Base-by-base conservation (phyloP, 2,329 filamentous ascomycete species). In the Diaporthe aspalathi region DNA sequence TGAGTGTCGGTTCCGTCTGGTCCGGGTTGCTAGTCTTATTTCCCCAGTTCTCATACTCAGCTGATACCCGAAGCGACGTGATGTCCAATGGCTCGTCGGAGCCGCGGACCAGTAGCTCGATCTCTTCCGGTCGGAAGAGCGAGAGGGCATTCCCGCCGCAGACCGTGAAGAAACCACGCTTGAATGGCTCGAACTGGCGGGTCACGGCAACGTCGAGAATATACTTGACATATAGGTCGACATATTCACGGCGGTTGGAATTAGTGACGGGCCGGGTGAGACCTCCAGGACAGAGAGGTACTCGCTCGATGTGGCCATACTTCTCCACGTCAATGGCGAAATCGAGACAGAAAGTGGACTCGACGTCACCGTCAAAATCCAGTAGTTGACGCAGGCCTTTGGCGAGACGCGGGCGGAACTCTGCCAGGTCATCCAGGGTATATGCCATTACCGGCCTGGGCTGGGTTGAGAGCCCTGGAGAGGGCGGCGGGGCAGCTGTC, bases 141-240 rank as follows among this genome's bases (percentile, higher is more conserved):
- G 92, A 94, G 45, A 97, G 85, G 0, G 95, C 94, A 78, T 96
- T 97, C 45, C 94, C 94, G 45, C 92, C 93, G 78, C 94, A 97
- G 35, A 97, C 94, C 0, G 93, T 97, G 80, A 94, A 98, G 81
- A 98, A 98, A 0, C 95, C 95, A 68, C 94, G 90, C 79, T 96
- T 96, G 85, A 98, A 98, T 0, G 95, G 94, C 78, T 97, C 94
- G 74, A 97, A 98, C 78, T 97, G 94, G 50, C 93, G 88, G 49
- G 89, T 84, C 1, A 97, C 92, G 0, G 93, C 88, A 8, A 87
- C 90, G 76, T 97, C 94, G 14, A 98, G 89, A 12, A 95, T 80
- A 78, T 95, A 93, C 49, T 91, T 89, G 12, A 97, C 89, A 78
- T 97, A 97, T 2, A 94, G 84, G 75, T 95, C 92, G 67, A 97